phyloP scores from a whole-genome alignment of 495 filamentous ascomycete genomes.

The Neurospora discreta region DNA sequence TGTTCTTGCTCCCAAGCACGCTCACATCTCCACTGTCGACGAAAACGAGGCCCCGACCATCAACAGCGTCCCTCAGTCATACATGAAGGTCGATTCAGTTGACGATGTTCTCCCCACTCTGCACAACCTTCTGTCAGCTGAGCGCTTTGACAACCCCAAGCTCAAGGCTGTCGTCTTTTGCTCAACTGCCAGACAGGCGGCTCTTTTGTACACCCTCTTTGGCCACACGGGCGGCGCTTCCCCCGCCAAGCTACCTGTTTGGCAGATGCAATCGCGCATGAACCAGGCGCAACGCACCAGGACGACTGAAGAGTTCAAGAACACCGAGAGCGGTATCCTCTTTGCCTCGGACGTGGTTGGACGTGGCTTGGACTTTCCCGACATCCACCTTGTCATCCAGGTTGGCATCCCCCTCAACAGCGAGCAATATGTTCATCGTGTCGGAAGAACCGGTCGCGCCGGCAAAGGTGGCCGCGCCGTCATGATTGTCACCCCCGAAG shows the following conservation, averaged over 20 bases:
- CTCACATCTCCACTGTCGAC: slow-evolving; percentile 81
- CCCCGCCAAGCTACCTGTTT: slow-evolving; percentile 81
- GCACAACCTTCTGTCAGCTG: slow-evolving; percentile 65
- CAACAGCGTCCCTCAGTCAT: slow-evolving; percentile 64
- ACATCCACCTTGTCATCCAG: slow-evolving; percentile 73
- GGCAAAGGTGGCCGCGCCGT: slow-evolving; percentile 70
- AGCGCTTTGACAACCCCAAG: slow-evolving; percentile 74
- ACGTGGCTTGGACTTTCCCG: slow-evolving; percentile 73
- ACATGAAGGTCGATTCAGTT: slow-evolving; percentile 64
- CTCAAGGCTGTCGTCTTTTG: slow-evolving; percentile 86
- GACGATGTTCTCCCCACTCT: slow-evolving; percentile 90
- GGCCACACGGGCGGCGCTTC: slow-evolving; percentile 69
- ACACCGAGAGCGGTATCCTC: slow-evolving; percentile 66
- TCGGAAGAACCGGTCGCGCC: slow-evolving; percentile 83
- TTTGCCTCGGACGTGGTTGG: slow-evolving; percentile 86
- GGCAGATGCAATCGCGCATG: slow-evolving; percentile 52
- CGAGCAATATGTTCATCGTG: slow-evolving; percentile 80
- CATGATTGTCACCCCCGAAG: slow-evolving; percentile 76
- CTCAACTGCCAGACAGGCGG: slow-evolving; percentile 96
- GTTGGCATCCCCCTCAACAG: slow-evolving; percentile 74
- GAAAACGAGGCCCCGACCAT: slow-evolving; percentile 86
- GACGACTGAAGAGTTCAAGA: slow-evolving; percentile 75
- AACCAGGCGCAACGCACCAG: slow-evolving; percentile 64
- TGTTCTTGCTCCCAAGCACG: slow-evolving; percentile 91
- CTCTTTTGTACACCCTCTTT: slow-evolving; percentile 57